phyloP scores from a whole-genome alignment of 257 asterid species.

The Lavandula angustifolia region DNA sequence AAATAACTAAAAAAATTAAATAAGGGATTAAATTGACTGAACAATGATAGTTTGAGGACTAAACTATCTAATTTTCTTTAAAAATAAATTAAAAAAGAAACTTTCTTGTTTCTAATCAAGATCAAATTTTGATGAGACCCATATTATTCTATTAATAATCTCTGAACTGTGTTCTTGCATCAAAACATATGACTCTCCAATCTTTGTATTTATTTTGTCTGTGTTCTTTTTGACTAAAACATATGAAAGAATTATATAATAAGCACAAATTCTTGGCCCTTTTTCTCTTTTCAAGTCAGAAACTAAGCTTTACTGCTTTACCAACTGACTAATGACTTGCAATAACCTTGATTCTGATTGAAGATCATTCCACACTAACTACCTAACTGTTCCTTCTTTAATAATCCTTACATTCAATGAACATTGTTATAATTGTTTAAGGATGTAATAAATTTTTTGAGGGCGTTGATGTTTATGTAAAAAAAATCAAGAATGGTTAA shows the following conservation, averaged over 20 bases:
- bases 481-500: not conserved
- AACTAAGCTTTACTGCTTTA: constrained; percentile 23
- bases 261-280: not conserved
- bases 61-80: no score
- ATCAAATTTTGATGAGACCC: constrained; percentile 2
- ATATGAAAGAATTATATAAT: not conserved
- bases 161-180: constrained; percentile 12
- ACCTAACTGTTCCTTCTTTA: constrained; percentile 29
- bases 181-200: constrained; percentile 22
- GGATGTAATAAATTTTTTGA: not conserved
- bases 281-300: constrained; percentile 24
- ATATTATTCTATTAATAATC: constrained; percentile 22
- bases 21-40: no score
- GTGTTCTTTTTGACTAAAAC: constrained; percentile 30
- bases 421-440: constrained; percentile 32
- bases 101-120: constrained; percentile 4
- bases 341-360: constrained; percentile 39
- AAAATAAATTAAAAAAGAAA: not conserved
- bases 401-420: constrained; percentile 35
- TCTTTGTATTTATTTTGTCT: not conserved
- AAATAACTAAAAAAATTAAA: no score
- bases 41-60: no score
- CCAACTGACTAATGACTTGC: constrained; percentile 22
- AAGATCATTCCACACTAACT: constrained; percentile 32
- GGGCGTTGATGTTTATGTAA: constrained; percentile 14